Conservation (phyloP, 345 rosid species). For the Syzygium jambos region DNA sequence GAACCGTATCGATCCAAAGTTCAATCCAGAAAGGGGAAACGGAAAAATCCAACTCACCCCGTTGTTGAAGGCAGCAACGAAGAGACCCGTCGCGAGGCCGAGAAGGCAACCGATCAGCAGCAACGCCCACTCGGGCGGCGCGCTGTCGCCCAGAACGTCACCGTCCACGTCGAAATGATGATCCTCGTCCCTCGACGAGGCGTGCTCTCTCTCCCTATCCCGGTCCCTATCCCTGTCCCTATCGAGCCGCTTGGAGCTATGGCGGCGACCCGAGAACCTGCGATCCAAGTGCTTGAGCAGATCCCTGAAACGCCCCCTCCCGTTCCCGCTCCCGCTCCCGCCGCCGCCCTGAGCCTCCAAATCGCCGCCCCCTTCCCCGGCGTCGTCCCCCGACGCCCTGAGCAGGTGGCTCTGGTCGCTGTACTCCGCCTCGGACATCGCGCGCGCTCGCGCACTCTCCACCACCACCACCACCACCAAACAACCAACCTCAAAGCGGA, state of each 20-base stretch:
- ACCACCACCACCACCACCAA: too few species aligned
- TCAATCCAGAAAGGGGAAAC: not conserved
- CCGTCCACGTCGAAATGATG: constrained; percentile 14
- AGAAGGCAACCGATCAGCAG: constrained; percentile 86
- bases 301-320: constrained; percentile 32
- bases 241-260: constrained; percentile 37
- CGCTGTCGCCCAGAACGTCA: constrained; percentile 58
- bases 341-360: constrained; percentile 10
- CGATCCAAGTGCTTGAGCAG: constrained; percentile 58
- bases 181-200: constrained; percentile 5
- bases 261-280: constrained; percentile 48
- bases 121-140: constrained; percentile 95
- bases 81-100: constrained; percentile 86
- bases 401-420: constrained; percentile 17
- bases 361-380: not conserved
- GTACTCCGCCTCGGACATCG: constrained; percentile 10
- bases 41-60: constrained; percentile 37
- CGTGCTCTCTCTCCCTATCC: constrained; percentile 26
- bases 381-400: not conserved
- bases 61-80: constrained; percentile 82
- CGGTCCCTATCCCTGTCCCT: constrained; percentile 22
- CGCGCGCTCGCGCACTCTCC: not conserved
- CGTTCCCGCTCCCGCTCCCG: not conserved
- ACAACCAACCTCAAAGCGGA: not conserved
- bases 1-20: not conserved